These are phyloP conservation scores for Pichia sp. DNA, from an alignment of 1,139 yeast genomes.

Conservation along the genomic window DNA sequence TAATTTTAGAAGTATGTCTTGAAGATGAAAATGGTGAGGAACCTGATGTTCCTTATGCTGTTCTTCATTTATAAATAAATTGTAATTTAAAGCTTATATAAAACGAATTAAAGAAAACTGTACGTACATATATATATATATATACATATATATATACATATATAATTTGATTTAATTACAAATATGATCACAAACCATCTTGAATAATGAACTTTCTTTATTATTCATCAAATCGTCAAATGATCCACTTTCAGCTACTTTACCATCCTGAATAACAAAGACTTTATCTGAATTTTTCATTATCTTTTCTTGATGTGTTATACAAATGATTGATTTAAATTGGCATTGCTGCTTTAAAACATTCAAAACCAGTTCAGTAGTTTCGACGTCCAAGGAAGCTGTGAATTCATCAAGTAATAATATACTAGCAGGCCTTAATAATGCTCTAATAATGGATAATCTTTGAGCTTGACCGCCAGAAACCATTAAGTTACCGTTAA, in stretches of 20 bases:
- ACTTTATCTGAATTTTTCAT: constrained; percentile 44
- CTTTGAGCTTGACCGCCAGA: constrained; percentile 85
- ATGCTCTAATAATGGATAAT: constrained; percentile 67
- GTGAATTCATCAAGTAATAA: constrained; percentile 77
- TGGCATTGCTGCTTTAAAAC: constrained; percentile 35
- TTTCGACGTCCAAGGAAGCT: constrained; percentile 64
- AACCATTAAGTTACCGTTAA: constrained; percentile 38
- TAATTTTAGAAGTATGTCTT: constrained; percentile 85
- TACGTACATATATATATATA: too few relatives aligned
- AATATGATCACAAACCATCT: constrained; percentile 16
- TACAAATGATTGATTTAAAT: constrained; percentile 36
- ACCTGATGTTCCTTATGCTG: constrained; percentile 87
- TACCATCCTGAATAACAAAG: constrained; percentile 41
- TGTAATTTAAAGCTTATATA: not conserved
- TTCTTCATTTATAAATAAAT: constrained; percentile 39
- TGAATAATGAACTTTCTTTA: constrained; percentile 22
- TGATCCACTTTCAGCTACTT: constrained; percentile 37
- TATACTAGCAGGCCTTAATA: constrained; percentile 55
- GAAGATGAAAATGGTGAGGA: constrained; percentile 93
- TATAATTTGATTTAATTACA: too few relatives aligned
- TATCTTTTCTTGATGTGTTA: constrained; percentile 57
- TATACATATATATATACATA: too few relatives aligned
- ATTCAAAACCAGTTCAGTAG: constrained; percentile 36
- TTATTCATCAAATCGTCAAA: constrained; percentile 32
- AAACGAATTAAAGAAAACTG: not conserved